Conservation (phyloP, 306 rosid genomes). For the Potentilla sterilis region DNA sequence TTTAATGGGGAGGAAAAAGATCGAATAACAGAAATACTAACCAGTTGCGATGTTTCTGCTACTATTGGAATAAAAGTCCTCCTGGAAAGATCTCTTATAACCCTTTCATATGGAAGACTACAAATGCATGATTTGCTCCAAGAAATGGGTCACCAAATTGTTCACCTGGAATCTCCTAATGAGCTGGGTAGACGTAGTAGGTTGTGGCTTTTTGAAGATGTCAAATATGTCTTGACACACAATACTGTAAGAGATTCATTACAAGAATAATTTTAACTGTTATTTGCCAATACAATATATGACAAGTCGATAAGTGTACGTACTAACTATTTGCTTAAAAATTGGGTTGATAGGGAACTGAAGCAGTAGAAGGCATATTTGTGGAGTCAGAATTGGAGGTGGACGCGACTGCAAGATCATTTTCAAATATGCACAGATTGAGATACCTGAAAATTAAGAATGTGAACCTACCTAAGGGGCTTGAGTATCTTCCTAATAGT, state of each 20-base stretch:
- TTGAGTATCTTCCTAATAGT: not conserved
- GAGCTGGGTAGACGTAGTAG: slow-evolving; percentile 8
- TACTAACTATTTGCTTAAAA: no score
- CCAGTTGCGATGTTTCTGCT: slow-evolving; percentile 16
- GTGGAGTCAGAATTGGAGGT: no score
- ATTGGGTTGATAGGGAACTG: slow-evolving; percentile 2
- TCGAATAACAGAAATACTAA: slow-evolving; percentile 12
- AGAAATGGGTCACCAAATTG: slow-evolving; percentile 23
- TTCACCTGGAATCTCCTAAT: not conserved
- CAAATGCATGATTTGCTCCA: slow-evolving; percentile 24
- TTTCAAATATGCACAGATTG: not conserved
- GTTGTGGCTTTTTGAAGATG: slow-evolving; percentile 19
- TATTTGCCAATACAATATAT: no score
- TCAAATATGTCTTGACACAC: slow-evolving; percentile 9
- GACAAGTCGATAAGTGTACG: no score
- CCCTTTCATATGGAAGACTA: not conserved
- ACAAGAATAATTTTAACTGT: not conserved
- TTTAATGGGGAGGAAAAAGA: slow-evolving; percentile 12
- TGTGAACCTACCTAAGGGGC: not conserved
- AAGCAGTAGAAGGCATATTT: not conserved
- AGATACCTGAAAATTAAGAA: not conserved
- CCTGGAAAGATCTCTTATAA: slow-evolving; percentile 14
- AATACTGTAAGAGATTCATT: slow-evolving; percentile 2
- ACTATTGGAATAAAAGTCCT: slow-evolving; percentile 8
- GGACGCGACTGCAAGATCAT: no score